Base-by-base conservation (phyloP, 2,329 filamentous ascomycete species). In the Ploettnerulaceae sp. region DNA sequence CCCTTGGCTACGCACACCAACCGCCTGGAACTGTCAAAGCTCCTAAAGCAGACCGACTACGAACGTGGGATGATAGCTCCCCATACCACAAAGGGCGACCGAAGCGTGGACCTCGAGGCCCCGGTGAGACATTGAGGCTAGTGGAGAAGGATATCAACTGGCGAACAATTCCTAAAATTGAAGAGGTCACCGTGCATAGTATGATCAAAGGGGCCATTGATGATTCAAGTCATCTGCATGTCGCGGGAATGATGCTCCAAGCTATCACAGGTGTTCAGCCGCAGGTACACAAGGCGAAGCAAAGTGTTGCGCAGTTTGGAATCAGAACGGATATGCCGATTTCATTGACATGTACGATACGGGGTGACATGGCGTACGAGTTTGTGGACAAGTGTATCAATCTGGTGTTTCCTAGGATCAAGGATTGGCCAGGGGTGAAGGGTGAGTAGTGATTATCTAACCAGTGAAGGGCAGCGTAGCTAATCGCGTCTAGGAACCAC, bases 41-140 rank as follows among this genome's bases (percentile, higher is more conserved):
- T 69, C 75, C 14, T 57, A 73, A 42, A 75, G 75, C 62, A 68
- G 79, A 88, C 51, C 81, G 87, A 53, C 71, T 97, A 58, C 81
- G 93, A 47, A 71, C 77, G 59, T 98, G 93, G 93, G 85, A 91
- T 51, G 90, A 84, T 59, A 86, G 84, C 42, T 95, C 88, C 6
- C 93, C 91, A 2, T 98, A 98, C 71, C 90, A 90, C 74, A 88
- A 89, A 71, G 95, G 95, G 68, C 79, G 93, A 59, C 85, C 87
- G 4, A 79, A 87, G 56, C 83, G 93, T 54, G 87, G 84, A 1
- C 93, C 93, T 4, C 79, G 91, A 61, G 93, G 93, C 55, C 57
- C 58, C 25, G 79, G 81, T 55, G 81, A 87, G 53, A 76, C 78
- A 42, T 71, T 94, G 57, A 75, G 80, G 55, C 71, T 89, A 51